A percentile compares a stretch with the other conserved stretches of the same genome.
phyloP scores from a whole-genome alignment of 345 rosid genomes.

The Ceriops zippeliana region DNA sequence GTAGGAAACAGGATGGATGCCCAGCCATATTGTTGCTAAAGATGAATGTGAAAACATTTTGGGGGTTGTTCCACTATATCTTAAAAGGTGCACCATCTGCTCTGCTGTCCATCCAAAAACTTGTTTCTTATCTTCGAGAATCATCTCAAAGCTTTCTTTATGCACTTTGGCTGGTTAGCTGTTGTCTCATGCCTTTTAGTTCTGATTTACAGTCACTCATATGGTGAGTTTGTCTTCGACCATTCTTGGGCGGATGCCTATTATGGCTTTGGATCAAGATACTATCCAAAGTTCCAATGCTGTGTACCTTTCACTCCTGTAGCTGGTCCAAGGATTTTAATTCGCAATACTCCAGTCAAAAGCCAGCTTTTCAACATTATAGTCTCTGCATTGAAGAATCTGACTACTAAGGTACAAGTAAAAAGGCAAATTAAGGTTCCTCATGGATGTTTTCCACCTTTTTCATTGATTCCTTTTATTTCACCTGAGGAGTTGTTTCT shows the following conservation, averaged over 20 bases:
- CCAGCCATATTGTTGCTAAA: slow-evolving; percentile 75
- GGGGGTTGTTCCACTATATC: slow-evolving; percentile 92
- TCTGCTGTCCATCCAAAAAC: slow-evolving; percentile 12
- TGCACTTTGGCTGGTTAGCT: slow-evolving; percentile 2
- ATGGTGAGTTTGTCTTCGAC: slow-evolving; percentile 95
- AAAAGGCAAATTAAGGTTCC: not conserved
- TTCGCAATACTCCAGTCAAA: slow-evolving; percentile 53
- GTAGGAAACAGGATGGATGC: slow-evolving; percentile 93
- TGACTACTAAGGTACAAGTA: slow-evolving; percentile 58
- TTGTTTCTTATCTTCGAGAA: slow-evolving; percentile 7
- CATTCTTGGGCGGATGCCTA: slow-evolving; percentile 97
- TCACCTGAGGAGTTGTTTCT: no score
- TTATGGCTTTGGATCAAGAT: slow-evolving; percentile 72
- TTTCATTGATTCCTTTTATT: not conserved
- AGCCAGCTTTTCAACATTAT: slow-evolving; percentile 70
- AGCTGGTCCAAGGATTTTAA: slow-evolving; percentile 82
- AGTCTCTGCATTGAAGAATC: slow-evolving; percentile 57
- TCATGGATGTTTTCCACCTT: not conserved
- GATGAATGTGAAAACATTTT: slow-evolving; percentile 62
- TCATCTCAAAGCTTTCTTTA: slow-evolving; percentile 11
- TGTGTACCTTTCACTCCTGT: slow-evolving; percentile 98
- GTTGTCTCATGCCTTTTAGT: slow-evolving; percentile 25
- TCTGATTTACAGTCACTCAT: slow-evolving; percentile 68
- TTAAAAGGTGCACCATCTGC: slow-evolving; percentile 66
- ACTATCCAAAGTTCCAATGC: slow-evolving; percentile 92